A percentile compares a stretch with the other conserved stretches of the same genome.
These are phyloP conservation scores for Bruguiera hainesii DNA, from an alignment of 441 rosid genomes.

Conservation along the genomic window DNA sequence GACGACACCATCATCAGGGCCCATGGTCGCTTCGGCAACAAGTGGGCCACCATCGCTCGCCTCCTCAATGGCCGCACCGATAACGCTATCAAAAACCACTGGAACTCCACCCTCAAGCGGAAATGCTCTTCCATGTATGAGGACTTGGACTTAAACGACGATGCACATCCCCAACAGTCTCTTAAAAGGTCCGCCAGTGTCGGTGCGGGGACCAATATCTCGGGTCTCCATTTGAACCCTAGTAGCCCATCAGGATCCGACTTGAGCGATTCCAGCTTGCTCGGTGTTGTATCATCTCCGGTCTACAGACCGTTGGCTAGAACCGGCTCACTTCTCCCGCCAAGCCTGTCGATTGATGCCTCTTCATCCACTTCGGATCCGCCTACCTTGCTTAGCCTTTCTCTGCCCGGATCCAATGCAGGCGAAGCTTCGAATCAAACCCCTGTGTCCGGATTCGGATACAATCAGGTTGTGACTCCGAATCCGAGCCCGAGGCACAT, in stretches of 20 bases:
- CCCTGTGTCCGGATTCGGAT: conserved; percentile 6
- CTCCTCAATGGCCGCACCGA: conserved; percentile 74
- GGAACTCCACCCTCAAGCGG: conserved; percentile 74
- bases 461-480: not conserved
- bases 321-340: conserved; percentile 32
- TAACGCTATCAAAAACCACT: conserved; percentile 72
- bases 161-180: conserved; percentile 32
- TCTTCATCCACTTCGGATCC: conserved; percentile 41
- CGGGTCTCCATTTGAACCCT: conserved; percentile 49
- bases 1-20: conserved; percentile 61
- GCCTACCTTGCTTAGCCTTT: conserved; percentile 53
- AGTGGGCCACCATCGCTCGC: conserved; percentile 79
- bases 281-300: conserved; percentile 36
- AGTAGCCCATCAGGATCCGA: conserved; percentile 71
- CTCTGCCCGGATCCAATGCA: conserved; percentile 58
- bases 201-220: conserved; percentile 31
- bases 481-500: not conserved
- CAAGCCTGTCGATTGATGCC: conserved; percentile 21
- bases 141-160: conserved; percentile 29
- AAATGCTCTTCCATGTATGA: conserved; percentile 42
- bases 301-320: conserved; percentile 35
- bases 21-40: conserved; percentile 62
- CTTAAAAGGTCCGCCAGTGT: conserved; percentile 67
- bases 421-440: conserved; percentile 25
- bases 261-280: conserved; percentile 58